These are phyloP conservation scores for Metroxylon sagu DNA, from an alignment of 176 grass and related monocot species.

Conservation along the genomic window DNA sequence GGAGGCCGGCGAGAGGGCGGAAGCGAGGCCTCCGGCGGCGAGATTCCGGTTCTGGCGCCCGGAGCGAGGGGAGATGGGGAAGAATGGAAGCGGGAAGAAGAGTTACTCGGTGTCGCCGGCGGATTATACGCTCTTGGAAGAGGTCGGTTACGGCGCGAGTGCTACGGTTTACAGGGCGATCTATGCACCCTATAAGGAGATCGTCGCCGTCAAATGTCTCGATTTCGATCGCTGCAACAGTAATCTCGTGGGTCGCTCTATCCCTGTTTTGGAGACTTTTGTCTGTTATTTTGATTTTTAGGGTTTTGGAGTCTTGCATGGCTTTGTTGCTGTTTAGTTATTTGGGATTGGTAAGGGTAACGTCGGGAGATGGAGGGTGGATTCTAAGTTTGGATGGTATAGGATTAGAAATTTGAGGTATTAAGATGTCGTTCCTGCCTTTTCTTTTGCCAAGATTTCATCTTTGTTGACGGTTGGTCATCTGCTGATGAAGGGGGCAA, in stretches of 20 bases:
- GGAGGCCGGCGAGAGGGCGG: conserved; percentile 8
- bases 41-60: neutral
- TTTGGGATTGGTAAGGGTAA: too few species aligned
- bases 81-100: conserved; percentile 24
- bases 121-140: conserved; percentile 71
- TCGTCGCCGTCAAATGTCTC: conserved; percentile 89
- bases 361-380: too few species aligned
- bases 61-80: conserved; percentile 18
- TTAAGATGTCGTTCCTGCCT: too few species aligned
- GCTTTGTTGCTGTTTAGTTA: too few species aligned
- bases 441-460: too few species aligned
- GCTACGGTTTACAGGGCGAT: conserved; percentile 81
- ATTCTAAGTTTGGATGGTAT: too few species aligned
- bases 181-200: conserved; percentile 51
- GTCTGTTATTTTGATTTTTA: too few species aligned
- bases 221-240: conserved; percentile 99
- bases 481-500: too few species aligned
- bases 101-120: conserved; percentile 43
- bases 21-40: conserved; percentile 10
- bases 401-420: too few species aligned
- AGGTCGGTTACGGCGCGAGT: conserved; percentile 88
- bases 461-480: too few species aligned
- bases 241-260: conserved; percentile 46
- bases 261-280: too few species aligned
- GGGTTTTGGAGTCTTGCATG: too few species aligned